A percentile compares a stretch with the other conserved stretches of the same genome.
Evolutionary conservation across 2,329 filamentous ascomycete species (phyloP).

Genomic region (Fusarium praegraminearum): DNA sequence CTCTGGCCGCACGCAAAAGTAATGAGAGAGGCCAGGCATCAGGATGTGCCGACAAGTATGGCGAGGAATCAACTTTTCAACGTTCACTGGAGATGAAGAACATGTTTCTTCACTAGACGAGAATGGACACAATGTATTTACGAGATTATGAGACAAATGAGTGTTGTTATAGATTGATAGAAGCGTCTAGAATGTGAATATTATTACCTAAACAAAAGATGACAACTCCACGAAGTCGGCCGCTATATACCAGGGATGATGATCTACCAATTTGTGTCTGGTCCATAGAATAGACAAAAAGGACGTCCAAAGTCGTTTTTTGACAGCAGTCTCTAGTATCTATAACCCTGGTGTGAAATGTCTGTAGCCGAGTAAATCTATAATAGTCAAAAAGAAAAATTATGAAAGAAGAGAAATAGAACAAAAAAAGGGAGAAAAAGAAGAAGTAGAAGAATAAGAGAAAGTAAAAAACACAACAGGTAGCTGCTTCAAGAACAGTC

Average conservation of each 20-base stretch:
- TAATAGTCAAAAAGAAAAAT: neutral
- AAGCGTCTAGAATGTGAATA: neutral
- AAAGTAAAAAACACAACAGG: neutral
- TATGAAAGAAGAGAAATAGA: neutral
- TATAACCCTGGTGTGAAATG: neutral
- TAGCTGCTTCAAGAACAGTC: neutral
- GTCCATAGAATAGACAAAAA: neutral
- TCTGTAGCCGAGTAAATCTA: neutral
- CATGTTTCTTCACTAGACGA: neutral
- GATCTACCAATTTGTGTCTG: neutral
- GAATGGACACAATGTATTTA: neutral
- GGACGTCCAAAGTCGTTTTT: neutral
- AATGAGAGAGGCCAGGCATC: neutral
- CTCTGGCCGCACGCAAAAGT: neutral
- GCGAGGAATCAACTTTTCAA: neutral
- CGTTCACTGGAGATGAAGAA: neutral
- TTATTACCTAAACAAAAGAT: neutral
- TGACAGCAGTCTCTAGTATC: neutral
- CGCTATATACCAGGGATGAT: neutral
- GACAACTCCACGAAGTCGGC: neutral
- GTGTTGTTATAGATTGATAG: neutral
- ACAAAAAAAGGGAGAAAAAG: neutral
- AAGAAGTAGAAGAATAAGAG: neutral
- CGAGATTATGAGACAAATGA: constrained; percentile 6
- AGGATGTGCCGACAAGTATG: neutral